Evolutionary conservation across 345 rosid genomes (phyloP).

Genomic region (Hypericum androsaemum): DNA sequence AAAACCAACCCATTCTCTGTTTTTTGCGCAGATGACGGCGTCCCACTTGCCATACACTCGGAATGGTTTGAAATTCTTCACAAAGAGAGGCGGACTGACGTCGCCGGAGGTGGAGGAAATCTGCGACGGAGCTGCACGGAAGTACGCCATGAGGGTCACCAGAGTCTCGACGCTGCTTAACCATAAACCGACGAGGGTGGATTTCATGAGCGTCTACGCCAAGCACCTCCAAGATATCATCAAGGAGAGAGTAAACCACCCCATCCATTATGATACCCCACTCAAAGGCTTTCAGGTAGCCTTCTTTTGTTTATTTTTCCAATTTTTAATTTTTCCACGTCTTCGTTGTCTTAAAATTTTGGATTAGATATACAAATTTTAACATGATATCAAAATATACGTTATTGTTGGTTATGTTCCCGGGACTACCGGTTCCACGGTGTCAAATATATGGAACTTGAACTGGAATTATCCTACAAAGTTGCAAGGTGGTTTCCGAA

Average conservation of each 20-base stretch:
- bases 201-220: slow-evolving; percentile 76
- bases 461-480: too few species aligned
- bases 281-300: slow-evolving; percentile 68
- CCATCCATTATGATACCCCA: slow-evolving; percentile 67
- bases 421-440: too few species aligned
- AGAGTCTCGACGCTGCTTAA: slow-evolving; percentile 54
- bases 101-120: slow-evolving; percentile 79
- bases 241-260: slow-evolving; percentile 72
- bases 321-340: neutral
- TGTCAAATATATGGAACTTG: too few species aligned
- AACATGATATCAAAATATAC: too few species aligned
- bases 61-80: slow-evolving; percentile 83
- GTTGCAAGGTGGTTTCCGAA: too few species aligned
- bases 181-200: slow-evolving; percentile 35
- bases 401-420: too few species aligned
- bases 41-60: slow-evolving; percentile 92
- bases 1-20: too few species aligned
- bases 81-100: slow-evolving; percentile 79
- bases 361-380: too few species aligned
- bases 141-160: slow-evolving; percentile 52
- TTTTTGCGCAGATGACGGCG: slow-evolving; percentile 64
- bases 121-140: slow-evolving; percentile 60
- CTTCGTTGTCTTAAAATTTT: too few species aligned
- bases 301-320: neutral
- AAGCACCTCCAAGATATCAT: slow-evolving; percentile 57